Evolutionary conservation across 768 basidiomycete genomes (phyloP), one percentile per base, ranked within the genome.

Genomic region (Rhodocollybia butyracea): DNA sequence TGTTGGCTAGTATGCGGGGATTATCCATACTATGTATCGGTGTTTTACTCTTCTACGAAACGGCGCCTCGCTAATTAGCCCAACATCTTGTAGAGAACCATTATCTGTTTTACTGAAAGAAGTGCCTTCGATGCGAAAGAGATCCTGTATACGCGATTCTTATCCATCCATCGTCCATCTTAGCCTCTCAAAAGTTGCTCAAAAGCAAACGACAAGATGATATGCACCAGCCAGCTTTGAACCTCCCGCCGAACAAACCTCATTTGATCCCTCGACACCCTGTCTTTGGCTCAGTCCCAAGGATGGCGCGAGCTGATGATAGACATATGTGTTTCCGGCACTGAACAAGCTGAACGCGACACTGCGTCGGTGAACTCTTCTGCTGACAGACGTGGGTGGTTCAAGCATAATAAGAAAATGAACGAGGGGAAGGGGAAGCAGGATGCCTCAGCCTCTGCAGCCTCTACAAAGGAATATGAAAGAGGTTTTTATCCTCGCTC

Each of bases 21-120:
- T 90, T 85, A n/a, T n/a, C n/a, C n/a, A n/a, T n/a, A n/a, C n/a
- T 61, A 76, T 82, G 0, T 83, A 73, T 59, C 78, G 92, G 62
- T 59, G 74, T 32, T 1, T 10, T 10, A 31, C 6, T 11, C 27
- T 46, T 38, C 26, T 57, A 27, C 32, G 38, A 26, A 11, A 17
- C 39, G n/a, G n/a, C n/a, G n/a, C 47, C 47, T 4, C 19, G 12
- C 38, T 29, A 11, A 39, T 4, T 22, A 27, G 26, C n/a, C 22
- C 27, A 5, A 27, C 17, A 64, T 54, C 29, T 11, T 15, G 59
- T 60, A 86, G 88, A 57, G 78, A 84, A 27, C 73, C 74, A 3
- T 65, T 90, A 40, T 62, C 70, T 13, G 69, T 88, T 22, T 70
- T 73, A 48, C 70, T 76, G 8, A 60, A 67, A 13, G 81, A 86